Evolutionary conservation across 2,329 filamentous ascomycete genomes (phyloP).

Genomic region (Penicillium oxalicum): DNA sequence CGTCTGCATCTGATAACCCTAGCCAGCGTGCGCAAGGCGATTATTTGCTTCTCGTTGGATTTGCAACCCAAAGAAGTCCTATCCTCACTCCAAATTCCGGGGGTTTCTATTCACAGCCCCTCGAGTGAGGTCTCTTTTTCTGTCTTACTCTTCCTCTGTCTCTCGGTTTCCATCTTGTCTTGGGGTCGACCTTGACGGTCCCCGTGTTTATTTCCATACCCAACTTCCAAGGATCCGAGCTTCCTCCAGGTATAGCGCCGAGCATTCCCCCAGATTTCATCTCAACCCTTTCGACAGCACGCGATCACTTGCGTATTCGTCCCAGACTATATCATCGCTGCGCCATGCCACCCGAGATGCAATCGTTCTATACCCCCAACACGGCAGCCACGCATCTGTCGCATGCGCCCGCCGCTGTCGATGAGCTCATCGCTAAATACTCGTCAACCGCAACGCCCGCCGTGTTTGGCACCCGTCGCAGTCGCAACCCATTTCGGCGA

Average conservation of each 20-base stretch:
- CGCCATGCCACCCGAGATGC: conserved; percentile 30
- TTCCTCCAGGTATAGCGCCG: no score
- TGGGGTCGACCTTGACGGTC: no score
- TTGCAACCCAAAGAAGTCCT: no score
- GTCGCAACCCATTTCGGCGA: conserved; percentile 25
- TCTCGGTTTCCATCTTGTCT: no score
- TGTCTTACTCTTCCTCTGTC: neutral
- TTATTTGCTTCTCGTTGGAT: neutral
- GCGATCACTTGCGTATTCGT: conserved; percentile 3
- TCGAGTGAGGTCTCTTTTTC: no score
- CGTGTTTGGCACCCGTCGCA: conserved; percentile 10
- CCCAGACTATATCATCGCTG: neutral
- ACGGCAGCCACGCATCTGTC: conserved; percentile 26
- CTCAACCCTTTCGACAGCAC: neutral
- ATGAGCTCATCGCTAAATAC: conserved; percentile 31
- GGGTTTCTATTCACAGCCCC: no score
- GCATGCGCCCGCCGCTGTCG: conserved; percentile 27
- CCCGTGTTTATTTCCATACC: no score
- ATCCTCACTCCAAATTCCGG: no score
- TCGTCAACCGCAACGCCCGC: conserved; percentile 20
- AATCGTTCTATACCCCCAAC: conserved; percentile 30
- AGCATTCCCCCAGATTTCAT: neutral
- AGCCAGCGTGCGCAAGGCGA: neutral
- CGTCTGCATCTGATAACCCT: conserved; percentile 9
- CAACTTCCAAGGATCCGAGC: no score